Evolutionary conservation across 176 grass and related monocot genomes (phyloP).

Genomic region (Metroxylon sagu): DNA sequence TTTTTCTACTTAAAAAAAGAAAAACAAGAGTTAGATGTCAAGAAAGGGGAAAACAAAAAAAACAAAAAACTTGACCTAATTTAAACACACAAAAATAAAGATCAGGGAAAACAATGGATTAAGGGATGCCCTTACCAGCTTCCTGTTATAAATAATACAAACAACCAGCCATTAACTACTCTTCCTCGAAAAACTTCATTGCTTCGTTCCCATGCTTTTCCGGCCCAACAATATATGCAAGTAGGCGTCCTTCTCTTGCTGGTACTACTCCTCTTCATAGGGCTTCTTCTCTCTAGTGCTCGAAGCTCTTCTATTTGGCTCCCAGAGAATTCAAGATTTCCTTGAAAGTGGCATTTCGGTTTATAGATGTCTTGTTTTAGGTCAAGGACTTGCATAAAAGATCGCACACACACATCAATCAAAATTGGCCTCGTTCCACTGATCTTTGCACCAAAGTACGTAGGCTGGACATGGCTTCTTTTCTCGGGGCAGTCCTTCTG

Average conservation of each 20-base stretch:
- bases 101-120: no score
- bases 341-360: conserved; percentile 57
- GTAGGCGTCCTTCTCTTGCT: conserved; percentile 69
- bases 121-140: conserved; percentile 20
- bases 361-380: no score
- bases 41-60: background rate
- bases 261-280: conserved; percentile 82
- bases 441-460: conserved; percentile 70
- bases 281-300: conserved; percentile 64
- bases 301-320: conserved; percentile 57
- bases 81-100: no score
- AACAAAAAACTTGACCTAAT: background rate
- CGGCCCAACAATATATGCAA: conserved; percentile 56
- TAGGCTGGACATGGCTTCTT: conserved; percentile 68
- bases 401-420: background rate
- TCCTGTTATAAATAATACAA: conserved; percentile 21
- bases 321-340: conserved; percentile 53
- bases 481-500: conserved; percentile 25
- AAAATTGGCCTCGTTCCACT: conserved; percentile 56
- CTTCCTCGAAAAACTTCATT: conserved; percentile 85
- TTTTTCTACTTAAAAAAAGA: conserved; percentile 34
- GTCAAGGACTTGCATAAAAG: background rate
- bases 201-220: conserved; percentile 82
- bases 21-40: background rate
- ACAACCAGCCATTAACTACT: conserved; percentile 13